A percentile compares a stretch with the other conserved stretches of the same genome.
These are phyloP conservation scores for Wakefieldia striispora DNA, from an alignment of 768 basidiomycete species.

Conservation along the genomic window DNA sequence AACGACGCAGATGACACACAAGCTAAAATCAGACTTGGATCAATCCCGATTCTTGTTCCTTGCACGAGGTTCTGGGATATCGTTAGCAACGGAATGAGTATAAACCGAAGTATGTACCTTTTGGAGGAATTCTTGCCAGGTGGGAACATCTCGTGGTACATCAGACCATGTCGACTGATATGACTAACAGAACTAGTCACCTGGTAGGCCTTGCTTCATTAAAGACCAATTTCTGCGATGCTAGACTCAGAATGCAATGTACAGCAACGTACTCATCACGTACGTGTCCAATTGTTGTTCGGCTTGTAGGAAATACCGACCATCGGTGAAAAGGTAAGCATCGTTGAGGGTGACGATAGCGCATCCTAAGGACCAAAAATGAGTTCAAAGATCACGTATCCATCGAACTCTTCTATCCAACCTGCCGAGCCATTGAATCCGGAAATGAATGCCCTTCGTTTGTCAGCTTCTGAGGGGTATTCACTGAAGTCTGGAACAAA, in stretches of 20 bases:
- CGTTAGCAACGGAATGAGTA: not conserved
- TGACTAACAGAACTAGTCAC: constrained; percentile 33
- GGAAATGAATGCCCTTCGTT: constrained; percentile 84
- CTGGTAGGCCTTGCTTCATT: constrained; percentile 89
- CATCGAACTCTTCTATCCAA: constrained; percentile 24
- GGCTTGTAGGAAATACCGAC: constrained; percentile 93
- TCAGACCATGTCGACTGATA: constrained; percentile 12
- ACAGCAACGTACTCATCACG: constrained; percentile 16
- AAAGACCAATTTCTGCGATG: constrained; percentile 77
- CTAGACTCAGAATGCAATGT: constrained; percentile 1
- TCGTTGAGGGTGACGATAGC: constrained; percentile 70
- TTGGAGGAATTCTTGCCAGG: constrained; percentile 84
- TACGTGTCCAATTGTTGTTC: constrained; percentile 83
- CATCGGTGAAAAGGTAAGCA: constrained; percentile 92
- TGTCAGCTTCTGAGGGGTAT: constrained; percentile 82
- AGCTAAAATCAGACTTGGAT: constrained; percentile 71
- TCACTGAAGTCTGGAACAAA: constrained; percentile 75
- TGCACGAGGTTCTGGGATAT: constrained; percentile 53
- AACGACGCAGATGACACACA: constrained; percentile 35
- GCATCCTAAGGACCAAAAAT: constrained; percentile 49
- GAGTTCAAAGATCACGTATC: not conserved
- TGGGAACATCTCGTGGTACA: constrained; percentile 64
- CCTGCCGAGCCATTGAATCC: constrained; percentile 96
- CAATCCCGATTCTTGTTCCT: constrained; percentile 73
- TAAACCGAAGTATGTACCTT: constrained; percentile 44